Evolutionary conservation across 2,329 filamentous ascomycete species (phyloP), one percentile per base, ranked within the genome.

Genomic region (Chaetomium globosum): DNA sequence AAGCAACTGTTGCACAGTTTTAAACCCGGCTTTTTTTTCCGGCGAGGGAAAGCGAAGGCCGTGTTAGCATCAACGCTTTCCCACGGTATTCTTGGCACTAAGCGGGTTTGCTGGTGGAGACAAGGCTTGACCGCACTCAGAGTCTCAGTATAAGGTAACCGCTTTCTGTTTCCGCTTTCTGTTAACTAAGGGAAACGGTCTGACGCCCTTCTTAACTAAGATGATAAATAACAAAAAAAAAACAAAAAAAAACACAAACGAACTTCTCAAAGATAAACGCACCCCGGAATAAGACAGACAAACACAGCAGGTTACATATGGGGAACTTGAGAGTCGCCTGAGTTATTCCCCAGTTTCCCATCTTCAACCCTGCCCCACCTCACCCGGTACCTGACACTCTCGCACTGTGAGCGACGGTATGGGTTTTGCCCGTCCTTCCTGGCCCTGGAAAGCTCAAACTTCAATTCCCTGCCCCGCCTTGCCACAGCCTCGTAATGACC

Each of bases 1-100:
- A 46, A 51, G 52, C 39, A 36, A 26, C 36, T 48, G 56, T 66
- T 63, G 60, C 51, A 60, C 26, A 7, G 26, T 59, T 64, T 21
- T 48, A 46, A 16, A n/a, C 12, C 10, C 13, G 12, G 13, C 28
- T 49, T 61, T 61, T 56, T 46, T 39, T 19, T 39, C 16, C 16
- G n/a, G 23, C 4, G 28, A 30, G n/a, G 43, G 64, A 49, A 62
- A 61, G 53, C 10, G 43, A 36, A 59, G 59, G 28, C 55, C 54
- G 53, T 55, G 58, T 28, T 28, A 56, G 13, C 12, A 60, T 23
- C 36, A 48, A 21, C 26, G 4, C n/a, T 49, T 48, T 23, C 19
- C 33, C 49, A 58, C 54, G n/a, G 46, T 63, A 26, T 21, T 39
- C 57, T 57, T 57, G 16, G 8, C 12, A 8, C 26, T 53, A 28